Evolutionary conservation across 129 eudicot genomes (phyloP).

Genomic region (Scalesia atractyloides): DNA sequence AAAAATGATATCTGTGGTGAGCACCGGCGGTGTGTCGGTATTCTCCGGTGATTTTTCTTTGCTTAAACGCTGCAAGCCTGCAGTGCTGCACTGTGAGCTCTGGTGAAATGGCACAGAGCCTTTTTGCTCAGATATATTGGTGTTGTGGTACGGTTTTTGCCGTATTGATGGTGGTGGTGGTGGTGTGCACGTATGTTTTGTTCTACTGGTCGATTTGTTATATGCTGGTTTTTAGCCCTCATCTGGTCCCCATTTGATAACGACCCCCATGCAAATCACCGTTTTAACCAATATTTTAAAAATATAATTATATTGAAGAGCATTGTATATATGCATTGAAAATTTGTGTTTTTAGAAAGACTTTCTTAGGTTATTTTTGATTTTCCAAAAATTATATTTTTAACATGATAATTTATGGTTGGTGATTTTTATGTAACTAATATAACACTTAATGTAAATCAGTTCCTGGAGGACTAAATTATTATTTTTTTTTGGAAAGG

Average conservation of each 20-base stretch:
- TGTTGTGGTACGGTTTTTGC: slow-evolving; percentile 25
- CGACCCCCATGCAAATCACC: slow-evolving; percentile 24
- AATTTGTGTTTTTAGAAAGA: too few species aligned
- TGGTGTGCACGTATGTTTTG: slow-evolving; percentile 34
- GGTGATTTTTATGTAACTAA: slow-evolving; percentile 27
- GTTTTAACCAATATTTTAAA: neutral
- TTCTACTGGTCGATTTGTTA: slow-evolving; percentile 35
- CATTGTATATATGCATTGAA: too few species aligned
- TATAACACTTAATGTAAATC: slow-evolving; percentile 7
- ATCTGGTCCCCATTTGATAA: slow-evolving; percentile 5
- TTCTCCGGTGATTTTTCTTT: slow-evolving; percentile 30
- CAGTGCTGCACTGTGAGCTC: slow-evolving; percentile 27
- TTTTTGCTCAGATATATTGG: slow-evolving; percentile 33
- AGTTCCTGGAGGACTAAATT: slow-evolving; percentile 1
- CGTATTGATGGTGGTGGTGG: slow-evolving; percentile 26
- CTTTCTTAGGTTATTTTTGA: neutral
- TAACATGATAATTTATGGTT: neutral
- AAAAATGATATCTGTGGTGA: slow-evolving; percentile 24
- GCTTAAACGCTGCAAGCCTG: slow-evolving; percentile 18
- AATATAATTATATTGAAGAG: too few species aligned
- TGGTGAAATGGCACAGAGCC: slow-evolving; percentile 24
- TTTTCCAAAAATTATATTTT: neutral
- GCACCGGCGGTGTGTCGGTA: slow-evolving; percentile 32
- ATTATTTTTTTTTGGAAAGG: too few species aligned
- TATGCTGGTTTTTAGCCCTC: slow-evolving; percentile 25